A percentile compares a stretch with the other conserved stretches of the same genome.
phyloP scores from a whole-genome alignment of 495 filamentous ascomycete genomes.

The Hyaloscypha variabilis region DNA sequence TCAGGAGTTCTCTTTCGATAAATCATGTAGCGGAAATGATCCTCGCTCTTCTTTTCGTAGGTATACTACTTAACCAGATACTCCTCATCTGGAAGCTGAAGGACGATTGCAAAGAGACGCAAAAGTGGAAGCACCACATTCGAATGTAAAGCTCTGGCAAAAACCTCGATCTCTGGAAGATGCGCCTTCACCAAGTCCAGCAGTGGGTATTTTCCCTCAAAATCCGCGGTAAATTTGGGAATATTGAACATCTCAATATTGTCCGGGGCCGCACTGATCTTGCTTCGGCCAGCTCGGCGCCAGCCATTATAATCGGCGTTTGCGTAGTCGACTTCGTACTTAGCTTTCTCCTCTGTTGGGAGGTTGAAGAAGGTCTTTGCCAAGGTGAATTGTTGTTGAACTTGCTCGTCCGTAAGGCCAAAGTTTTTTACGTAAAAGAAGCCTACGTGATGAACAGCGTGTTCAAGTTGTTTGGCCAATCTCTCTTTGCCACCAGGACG shows the following conservation, averaged over 20 bases:
- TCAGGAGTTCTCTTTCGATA: constrained; percentile 48
- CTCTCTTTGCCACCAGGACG: constrained; percentile 54
- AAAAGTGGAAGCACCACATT: constrained; percentile 49
- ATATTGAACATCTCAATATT: constrained; percentile 61
- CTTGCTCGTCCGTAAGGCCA: constrained; percentile 59
- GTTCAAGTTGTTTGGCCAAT: constrained; percentile 57
- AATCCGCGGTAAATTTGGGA: constrained; percentile 52
- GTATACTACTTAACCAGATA: constrained; percentile 51
- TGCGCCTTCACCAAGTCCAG: constrained; percentile 37
- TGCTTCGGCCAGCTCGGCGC: constrained; percentile 40
- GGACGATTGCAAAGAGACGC: constrained; percentile 49
- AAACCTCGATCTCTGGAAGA: constrained; percentile 47
- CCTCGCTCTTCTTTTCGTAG: constrained; percentile 49
- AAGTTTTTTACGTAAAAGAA: constrained; percentile 67
- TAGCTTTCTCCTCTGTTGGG: constrained; percentile 49
- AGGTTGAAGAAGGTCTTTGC: constrained; percentile 58
- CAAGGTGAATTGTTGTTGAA: constrained; percentile 61
- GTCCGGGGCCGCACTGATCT: constrained; percentile 50
- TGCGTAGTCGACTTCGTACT: constrained; percentile 44
- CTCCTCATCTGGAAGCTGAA: constrained; percentile 56
- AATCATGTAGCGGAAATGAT: constrained; percentile 59
- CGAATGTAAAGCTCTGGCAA: constrained; percentile 45
- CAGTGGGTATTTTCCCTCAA: constrained; percentile 44
- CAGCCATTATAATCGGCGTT: constrained; percentile 51
- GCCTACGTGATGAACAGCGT: constrained; percentile 58